These are phyloP conservation scores for Camellia lanceoleosa DNA, from an alignment of 148 eudicot species.

Conservation along the genomic window DNA sequence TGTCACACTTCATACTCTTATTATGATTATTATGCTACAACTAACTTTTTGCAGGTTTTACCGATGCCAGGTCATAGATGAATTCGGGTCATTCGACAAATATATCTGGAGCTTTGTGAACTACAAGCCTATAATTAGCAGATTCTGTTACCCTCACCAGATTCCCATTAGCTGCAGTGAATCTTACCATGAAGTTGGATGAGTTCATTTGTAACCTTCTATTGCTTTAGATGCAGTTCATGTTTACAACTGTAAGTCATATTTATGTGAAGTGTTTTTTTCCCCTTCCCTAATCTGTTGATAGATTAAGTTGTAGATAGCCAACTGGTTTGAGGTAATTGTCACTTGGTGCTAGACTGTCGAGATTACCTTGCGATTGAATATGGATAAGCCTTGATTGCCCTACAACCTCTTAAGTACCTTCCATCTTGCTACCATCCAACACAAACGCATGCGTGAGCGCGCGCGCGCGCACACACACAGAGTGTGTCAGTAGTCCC, in stretches of 20 bases:
- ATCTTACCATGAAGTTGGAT: not conserved
- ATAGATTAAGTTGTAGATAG: constrained; percentile 1
- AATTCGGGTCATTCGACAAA: constrained; percentile 48
- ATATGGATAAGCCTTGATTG: not conserved
- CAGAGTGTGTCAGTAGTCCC: not conserved
- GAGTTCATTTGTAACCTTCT: not conserved
- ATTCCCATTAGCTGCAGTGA: constrained; percentile 6
- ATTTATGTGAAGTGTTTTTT: not conserved
- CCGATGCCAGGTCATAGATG: constrained; percentile 37
- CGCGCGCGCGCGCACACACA: no score
- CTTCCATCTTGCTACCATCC: not conserved
- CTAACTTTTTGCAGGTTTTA: constrained; percentile 23
- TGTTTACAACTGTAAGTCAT: not conserved
- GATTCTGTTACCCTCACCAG: constrained; percentile 36
- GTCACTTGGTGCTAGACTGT: not conserved
- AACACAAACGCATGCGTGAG: no score
- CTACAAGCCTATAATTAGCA: constrained; percentile 34
- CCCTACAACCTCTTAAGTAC: not conserved
- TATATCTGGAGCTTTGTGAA: constrained; percentile 61
- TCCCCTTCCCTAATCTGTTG: not conserved
- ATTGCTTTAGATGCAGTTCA: not conserved
- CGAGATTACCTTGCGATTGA: not conserved
- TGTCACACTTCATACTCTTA: not conserved
- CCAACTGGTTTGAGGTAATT: not conserved
- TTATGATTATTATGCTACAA: not conserved